phyloP scores from a whole-genome alignment of 2,329 filamentous ascomycete genomes.

The Graphiopsis chlorocephala region DNA sequence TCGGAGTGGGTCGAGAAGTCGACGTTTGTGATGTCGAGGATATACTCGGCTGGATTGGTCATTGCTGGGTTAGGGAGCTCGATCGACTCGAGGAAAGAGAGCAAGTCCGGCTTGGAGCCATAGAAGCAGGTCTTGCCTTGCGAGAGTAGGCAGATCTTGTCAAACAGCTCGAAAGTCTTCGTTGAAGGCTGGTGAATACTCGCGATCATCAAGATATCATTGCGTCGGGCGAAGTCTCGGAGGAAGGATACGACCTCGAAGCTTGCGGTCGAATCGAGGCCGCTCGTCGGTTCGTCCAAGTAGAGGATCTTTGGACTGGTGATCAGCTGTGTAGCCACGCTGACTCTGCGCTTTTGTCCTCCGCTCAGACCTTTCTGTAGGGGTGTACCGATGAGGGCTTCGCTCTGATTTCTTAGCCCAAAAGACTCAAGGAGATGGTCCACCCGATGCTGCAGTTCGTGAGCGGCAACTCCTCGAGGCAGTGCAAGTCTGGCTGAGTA shows the following conservation, averaged over 20 bases:
- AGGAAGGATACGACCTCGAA: constrained; percentile 72
- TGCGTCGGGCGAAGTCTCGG: constrained; percentile 57
- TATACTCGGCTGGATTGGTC: constrained; percentile 73
- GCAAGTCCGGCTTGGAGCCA: constrained; percentile 55
- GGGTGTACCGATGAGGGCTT: constrained; percentile 73
- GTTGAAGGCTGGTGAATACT: constrained; percentile 82
- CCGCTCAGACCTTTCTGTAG: constrained; percentile 77
- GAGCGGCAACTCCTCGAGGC: constrained; percentile 45
- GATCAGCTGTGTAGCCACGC: constrained; percentile 74
- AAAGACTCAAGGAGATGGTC: constrained; percentile 65
- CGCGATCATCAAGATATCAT: constrained; percentile 56
- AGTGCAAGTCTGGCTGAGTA: constrained; percentile 69
- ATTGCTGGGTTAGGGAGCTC: constrained; percentile 61
- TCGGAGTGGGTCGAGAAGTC: constrained; percentile 56
- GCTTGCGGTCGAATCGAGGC: constrained; percentile 72
- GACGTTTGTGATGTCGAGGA: constrained; percentile 71
- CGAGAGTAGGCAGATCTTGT: constrained; percentile 70
- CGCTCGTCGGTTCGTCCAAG: constrained; percentile 77
- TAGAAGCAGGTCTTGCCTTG: constrained; percentile 68
- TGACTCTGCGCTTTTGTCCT: constrained; percentile 75
- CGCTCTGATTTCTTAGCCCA: constrained; percentile 64
- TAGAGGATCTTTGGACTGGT: constrained; percentile 76
- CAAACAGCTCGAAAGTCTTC: constrained; percentile 71
- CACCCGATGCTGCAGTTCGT: constrained; percentile 57
- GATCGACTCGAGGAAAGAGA: constrained; percentile 58